phyloP scores from a whole-genome alignment of 164 flowering plant genomes.

The Taxillus chinensis region DNA sequence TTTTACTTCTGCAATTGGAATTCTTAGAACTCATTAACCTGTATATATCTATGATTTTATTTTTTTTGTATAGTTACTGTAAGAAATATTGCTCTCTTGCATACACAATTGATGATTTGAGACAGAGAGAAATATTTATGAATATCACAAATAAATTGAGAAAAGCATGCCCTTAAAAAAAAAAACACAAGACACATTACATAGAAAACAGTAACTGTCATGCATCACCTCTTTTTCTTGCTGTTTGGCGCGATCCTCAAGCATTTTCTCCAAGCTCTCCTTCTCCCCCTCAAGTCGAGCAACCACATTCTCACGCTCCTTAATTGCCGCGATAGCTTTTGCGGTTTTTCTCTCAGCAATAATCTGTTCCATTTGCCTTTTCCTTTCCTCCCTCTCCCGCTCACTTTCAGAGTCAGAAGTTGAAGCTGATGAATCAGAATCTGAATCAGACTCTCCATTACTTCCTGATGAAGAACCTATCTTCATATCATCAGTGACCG shows the following conservation, averaged over 20 bases:
- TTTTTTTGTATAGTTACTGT: not conserved
- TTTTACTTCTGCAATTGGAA: no score
- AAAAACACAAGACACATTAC: not conserved
- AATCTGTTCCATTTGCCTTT: slow-evolving; percentile 49
- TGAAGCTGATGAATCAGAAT: slow-evolving; percentile 53
- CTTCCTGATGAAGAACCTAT: slow-evolving; percentile 30
- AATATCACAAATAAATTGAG: no score
- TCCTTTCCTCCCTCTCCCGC: slow-evolving; percentile 53
- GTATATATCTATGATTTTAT: no score
- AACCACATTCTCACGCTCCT: slow-evolving; percentile 71
- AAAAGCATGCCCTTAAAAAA: not conserved
- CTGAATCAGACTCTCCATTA: slow-evolving; percentile 56
- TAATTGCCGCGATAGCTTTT: slow-evolving; percentile 64
- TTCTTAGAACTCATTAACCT: no score
- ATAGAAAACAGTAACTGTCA: no score
- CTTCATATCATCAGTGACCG: not conserved
- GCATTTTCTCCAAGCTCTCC: slow-evolving; percentile 85
- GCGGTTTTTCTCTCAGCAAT: slow-evolving; percentile 81
- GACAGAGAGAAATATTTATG: not conserved
- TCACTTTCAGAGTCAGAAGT: slow-evolving; percentile 77
- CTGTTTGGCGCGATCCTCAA: slow-evolving; percentile 80
- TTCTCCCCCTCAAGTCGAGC: slow-evolving; percentile 94
- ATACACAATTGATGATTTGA: not conserved
- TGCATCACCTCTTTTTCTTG: slow-evolving; percentile 75
- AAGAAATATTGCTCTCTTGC: not conserved